Percentiles rank a stretch among this genome's conserved stretches.
Conservation (phyloP, 2,329 filamentous ascomycete species). For the Aspergillus eucalypticola region DNA sequence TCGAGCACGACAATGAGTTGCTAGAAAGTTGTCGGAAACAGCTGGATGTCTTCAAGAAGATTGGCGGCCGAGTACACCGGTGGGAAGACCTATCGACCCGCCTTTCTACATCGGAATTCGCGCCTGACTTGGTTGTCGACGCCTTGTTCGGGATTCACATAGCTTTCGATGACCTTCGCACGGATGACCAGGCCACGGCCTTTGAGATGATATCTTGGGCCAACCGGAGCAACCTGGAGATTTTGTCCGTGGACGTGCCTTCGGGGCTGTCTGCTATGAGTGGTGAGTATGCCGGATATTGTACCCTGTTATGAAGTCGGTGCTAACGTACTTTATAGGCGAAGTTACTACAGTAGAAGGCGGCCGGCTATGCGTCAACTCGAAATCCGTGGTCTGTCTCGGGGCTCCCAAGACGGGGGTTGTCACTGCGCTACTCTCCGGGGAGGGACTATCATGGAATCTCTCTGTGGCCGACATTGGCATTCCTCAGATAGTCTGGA, state of each 20-base stretch:
- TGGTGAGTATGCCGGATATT: slow-evolving; percentile 62
- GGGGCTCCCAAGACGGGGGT: slow-evolving; percentile 85
- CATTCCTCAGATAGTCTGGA: slow-evolving; percentile 78
- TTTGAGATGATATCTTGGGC: slow-evolving; percentile 93
- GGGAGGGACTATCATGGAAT: slow-evolving; percentile 64
- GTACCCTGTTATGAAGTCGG: background rate
- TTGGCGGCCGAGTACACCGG: slow-evolving; percentile 71
- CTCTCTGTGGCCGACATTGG: slow-evolving; percentile 86
- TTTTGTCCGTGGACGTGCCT: slow-evolving; percentile 86
- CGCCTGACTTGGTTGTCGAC: slow-evolving; percentile 81
- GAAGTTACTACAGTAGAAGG: slow-evolving; percentile 66
- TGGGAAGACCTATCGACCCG: slow-evolving; percentile 60
- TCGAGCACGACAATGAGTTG: slow-evolving; percentile 78
- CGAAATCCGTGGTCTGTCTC: slow-evolving; percentile 79
- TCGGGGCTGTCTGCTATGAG: slow-evolving; percentile 81
- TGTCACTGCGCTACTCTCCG: slow-evolving; percentile 70
- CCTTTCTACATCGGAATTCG: slow-evolving; percentile 57
- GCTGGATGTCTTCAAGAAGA: slow-evolving; percentile 77
- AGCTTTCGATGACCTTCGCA: slow-evolving; percentile 83
- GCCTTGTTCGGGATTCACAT: slow-evolving; percentile 83
- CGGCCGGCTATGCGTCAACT: slow-evolving; percentile 74
- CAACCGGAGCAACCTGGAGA: slow-evolving; percentile 79
- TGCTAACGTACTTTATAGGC: slow-evolving; percentile 37
- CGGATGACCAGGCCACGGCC: slow-evolving; percentile 77
- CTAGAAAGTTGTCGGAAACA: slow-evolving; percentile 80